These are phyloP conservation scores for Coprinopsis cinerea DNA, from an alignment of 768 basidiomycete species.

Conservation along the genomic window DNA sequence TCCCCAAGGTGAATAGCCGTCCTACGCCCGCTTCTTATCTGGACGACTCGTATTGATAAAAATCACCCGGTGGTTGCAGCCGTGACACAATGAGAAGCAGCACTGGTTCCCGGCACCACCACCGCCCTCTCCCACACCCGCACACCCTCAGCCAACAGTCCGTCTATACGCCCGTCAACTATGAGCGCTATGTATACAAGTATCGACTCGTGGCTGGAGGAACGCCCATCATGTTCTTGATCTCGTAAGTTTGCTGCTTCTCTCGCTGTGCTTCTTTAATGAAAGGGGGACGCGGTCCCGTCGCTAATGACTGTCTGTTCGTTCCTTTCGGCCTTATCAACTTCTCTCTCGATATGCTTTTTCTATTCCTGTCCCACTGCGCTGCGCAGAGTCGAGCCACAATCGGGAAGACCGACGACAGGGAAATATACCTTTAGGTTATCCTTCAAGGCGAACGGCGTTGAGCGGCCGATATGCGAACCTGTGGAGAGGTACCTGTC, in stretches of 20 bases:
- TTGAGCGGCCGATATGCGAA: conserved; percentile 49
- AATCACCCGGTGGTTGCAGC: no score
- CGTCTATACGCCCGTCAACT: conserved; percentile 16
- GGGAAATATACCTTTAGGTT: conserved; percentile 51
- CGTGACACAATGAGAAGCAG: neutral
- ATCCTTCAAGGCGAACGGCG: conserved; percentile 46
- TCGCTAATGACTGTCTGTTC: no score
- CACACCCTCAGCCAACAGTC: neutral
- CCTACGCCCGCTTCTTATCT: neutral
- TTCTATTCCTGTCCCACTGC: no score
- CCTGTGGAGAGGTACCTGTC: conserved; percentile 40
- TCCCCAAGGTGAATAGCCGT: conserved; percentile 1
- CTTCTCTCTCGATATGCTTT: no score
- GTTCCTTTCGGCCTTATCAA: no score
- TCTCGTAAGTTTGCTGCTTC: conserved; percentile 37
- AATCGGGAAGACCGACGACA: conserved; percentile 30
- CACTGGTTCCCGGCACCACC: no score
- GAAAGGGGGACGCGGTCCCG: no score
- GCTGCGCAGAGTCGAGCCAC: conserved; percentile 41
- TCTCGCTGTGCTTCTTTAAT: neutral
- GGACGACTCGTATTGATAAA: no score
- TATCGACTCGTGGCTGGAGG: conserved; percentile 41
- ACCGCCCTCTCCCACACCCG: neutral
- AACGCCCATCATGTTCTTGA: conserved; percentile 42
- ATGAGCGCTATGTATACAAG: conserved; percentile 46